These are phyloP conservation scores for Phyllosticta citribraziliensis DNA, from an alignment of 2,329 filamentous ascomycete genomes.

Conservation along the genomic window DNA sequence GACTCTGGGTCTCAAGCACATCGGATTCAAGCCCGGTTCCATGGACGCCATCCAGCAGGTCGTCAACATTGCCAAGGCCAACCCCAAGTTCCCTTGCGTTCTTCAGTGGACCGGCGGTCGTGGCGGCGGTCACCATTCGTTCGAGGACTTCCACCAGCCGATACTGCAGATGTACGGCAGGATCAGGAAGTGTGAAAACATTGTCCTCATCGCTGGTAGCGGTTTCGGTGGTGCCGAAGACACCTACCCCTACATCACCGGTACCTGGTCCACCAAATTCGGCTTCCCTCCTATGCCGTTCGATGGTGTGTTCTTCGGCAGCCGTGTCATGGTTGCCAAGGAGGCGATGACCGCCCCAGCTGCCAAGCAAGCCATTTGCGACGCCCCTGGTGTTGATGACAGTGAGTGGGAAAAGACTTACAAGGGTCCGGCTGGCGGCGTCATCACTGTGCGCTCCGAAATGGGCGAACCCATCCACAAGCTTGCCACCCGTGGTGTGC, in stretches of 20 bases:
- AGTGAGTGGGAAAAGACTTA: slow-evolving; percentile 39
- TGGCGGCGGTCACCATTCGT: slow-evolving; percentile 41
- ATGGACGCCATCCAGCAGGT: slow-evolving; percentile 36
- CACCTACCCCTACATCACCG: slow-evolving; percentile 39
- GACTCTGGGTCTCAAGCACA: slow-evolving; percentile 48
- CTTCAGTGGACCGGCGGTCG: slow-evolving; percentile 43
- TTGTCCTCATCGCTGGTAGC: slow-evolving; percentile 38
- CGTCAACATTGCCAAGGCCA: slow-evolving; percentile 38
- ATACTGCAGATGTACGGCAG: slow-evolving; percentile 37
- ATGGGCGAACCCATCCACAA: slow-evolving; percentile 99
- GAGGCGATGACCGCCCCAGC: slow-evolving; percentile 35
- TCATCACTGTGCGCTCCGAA: slow-evolving; percentile 94
- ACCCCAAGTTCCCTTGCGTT: slow-evolving; percentile 36
- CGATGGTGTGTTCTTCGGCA: slow-evolving; percentile 38
- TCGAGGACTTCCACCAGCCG: slow-evolving; percentile 41
- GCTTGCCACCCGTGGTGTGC: slow-evolving; percentile 88
- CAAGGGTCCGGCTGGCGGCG: slow-evolving; percentile 70
- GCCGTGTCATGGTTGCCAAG: slow-evolving; percentile 39
- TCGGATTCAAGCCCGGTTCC: slow-evolving; percentile 40
- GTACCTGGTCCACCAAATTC: slow-evolving; percentile 34
- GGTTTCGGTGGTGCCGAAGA: slow-evolving; percentile 40
- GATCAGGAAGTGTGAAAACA: slow-evolving; percentile 36
- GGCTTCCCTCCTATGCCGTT: slow-evolving; percentile 39
- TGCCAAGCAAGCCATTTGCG: slow-evolving; percentile 37
- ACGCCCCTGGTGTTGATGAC: slow-evolving; percentile 34